phyloP scores from a whole-genome alignment of 306 rosid species.

The Ceratonia siliqua region DNA sequence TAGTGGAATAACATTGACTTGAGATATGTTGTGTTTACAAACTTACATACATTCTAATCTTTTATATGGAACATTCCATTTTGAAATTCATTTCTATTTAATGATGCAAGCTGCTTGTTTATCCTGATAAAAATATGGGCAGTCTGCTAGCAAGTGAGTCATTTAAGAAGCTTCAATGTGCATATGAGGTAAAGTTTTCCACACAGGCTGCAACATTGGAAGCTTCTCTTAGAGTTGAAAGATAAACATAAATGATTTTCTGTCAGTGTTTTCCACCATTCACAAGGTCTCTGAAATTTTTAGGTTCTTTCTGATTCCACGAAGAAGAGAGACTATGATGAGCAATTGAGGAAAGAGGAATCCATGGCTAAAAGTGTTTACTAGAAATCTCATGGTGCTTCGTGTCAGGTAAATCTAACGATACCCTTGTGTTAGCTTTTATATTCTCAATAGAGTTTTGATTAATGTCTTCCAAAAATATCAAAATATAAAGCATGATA shows the following conservation, averaged over 20 bases:
- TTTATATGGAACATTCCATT: slow-evolving; percentile 2
- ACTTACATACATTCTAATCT: not conserved
- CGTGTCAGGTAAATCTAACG: slow-evolving; percentile 62
- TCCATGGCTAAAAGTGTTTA: slow-evolving; percentile 84
- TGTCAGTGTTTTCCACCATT: slow-evolving; percentile 12
- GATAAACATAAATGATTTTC: slow-evolving; percentile 19
- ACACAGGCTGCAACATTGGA: not conserved
- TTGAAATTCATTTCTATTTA: not conserved
- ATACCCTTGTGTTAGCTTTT: too few relatives aligned
- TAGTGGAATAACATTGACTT: slow-evolving; percentile 16
- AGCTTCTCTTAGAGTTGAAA: slow-evolving; percentile 19
- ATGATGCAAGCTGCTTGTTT: slow-evolving; percentile 89
- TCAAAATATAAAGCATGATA: too few relatives aligned
- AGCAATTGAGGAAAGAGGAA: slow-evolving; percentile 91
- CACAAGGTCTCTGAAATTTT: slow-evolving; percentile 28
- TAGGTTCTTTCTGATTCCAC: slow-evolving; percentile 89
- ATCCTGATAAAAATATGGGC: slow-evolving; percentile 99
- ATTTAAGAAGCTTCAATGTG: slow-evolving; percentile 91
- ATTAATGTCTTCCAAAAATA: too few relatives aligned
- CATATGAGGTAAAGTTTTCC: slow-evolving; percentile 76
- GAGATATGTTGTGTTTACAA: not conserved
- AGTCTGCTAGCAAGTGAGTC: slow-evolving; percentile 87
- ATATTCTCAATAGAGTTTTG: too few relatives aligned
- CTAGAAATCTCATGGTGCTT: slow-evolving; percentile 69
- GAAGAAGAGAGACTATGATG: slow-evolving; percentile 93